Base-by-base conservation (phyloP, 2,329 filamentous ascomycete species). In the Diaporthe vaccinii region DNA sequence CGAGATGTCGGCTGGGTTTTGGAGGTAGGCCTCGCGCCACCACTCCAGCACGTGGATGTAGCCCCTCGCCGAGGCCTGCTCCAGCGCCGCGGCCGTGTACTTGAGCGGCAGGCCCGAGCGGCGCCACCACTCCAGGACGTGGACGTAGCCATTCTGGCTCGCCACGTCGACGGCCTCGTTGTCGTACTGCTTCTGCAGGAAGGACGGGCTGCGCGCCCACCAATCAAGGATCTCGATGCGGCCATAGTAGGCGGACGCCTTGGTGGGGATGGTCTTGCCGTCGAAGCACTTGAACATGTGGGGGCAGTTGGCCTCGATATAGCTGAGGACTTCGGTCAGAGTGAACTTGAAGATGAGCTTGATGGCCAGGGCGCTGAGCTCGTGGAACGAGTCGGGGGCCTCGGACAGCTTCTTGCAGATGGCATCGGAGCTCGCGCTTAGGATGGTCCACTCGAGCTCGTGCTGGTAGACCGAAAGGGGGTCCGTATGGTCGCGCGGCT, bases 301-400 rank as follows among this genome's bases (percentile, higher is more conserved):
- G 6, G 89, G 89, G 15, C 89, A 87, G 79, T 92, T 92, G 59
- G 85, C 84, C 76, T 91, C 91, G 78, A 92, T 85, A 78, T 90
- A 95, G 2, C 91, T 90, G 46, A 98, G 90, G 4, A 98, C 91
- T 17, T 94, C 91, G 22, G 93, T 93, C 79, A 96, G 92, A 57
- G 93, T 94, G 82, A 98, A 98, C 78, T 97, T 95, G 86, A 98
- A 95, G 79, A 98, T 95, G 55, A 98, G 90, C 80, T 96, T 95
- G 77, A 97, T 94, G 51, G 94, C 94, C 1, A 97, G 87, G 3
- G 93, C 93, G 0, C 95, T 97, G 17, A 98, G 88, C 78, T 93
- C 88, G 78, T 87, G 86, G 78, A 95, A 93, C 36, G 91, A 91
- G 46, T 93, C 91, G 0, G 93, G 92, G 25, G 94, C 93, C 51